Evolutionary conservation across 2,329 filamentous ascomycete species (phyloP), one percentile per base, ranked within the genome.

Genomic region (Teratosphaeria viscida): DNA sequence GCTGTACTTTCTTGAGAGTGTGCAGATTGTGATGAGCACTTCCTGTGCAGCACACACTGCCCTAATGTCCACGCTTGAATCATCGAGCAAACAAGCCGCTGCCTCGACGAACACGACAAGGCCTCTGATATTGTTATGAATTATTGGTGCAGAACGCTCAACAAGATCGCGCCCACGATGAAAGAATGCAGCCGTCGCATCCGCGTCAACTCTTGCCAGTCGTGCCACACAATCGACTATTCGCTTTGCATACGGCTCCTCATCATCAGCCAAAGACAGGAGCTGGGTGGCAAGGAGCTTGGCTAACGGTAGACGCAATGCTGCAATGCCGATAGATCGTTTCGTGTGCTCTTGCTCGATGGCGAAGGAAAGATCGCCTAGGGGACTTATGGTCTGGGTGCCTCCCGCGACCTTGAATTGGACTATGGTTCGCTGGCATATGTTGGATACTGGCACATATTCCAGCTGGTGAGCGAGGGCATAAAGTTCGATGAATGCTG

Each of bases 401-500:
- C 16, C 16, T 49, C n/a, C 16, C 43, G 2, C 2, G 2, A 8
- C 19, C 2, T 49, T n/a, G 2, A 10, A 49, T 5, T 6, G 43
- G n/a, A 12, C 16, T 12, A 39, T 39, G 16, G 3, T 19, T 7
- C 8, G 43, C 43, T 19, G n/a, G 7, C n/a, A 23, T 23, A 2
- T n/a, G 16, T 49, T 19, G 43, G 43, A n/a, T 2, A 6, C 16
- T 3, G 19, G 19, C 16, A 6, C 1, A 49, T 49, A n/a, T 49
- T 23, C 5, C 1, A 23, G 16, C 43, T 49, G n/a, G 19, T 4
- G 16, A 12, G 43, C 43, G 43, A 49, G n/a, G 16, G 6, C 11
- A 19, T 39, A 27, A 12, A 76, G 61, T 49, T 76, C 74, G 2
- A 76, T 62, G 55, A 73, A 74, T 6, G 72, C 71, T 3, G 71